These are phyloP conservation scores for Chenopodium berlandieri DNA, from an alignment of 148 eudicot species.

Conservation along the genomic window DNA sequence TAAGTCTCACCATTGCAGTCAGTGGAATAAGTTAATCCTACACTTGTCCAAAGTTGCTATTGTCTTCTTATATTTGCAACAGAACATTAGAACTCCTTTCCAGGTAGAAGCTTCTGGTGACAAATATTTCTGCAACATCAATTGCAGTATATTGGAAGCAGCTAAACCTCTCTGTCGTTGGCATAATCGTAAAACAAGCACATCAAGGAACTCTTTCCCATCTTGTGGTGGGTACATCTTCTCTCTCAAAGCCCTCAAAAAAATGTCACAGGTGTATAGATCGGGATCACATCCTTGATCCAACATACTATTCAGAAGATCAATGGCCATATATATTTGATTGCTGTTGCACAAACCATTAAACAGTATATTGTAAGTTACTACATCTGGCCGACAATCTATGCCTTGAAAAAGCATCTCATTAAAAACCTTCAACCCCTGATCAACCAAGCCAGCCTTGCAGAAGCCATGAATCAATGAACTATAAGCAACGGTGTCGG, in stretches of 20 bases:
- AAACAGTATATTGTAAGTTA: conserved; percentile 79
- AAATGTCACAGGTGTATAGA: conserved; percentile 60
- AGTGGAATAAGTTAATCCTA: conserved; percentile 51
- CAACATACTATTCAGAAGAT: conserved; percentile 72
- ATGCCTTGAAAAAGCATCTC: conserved; percentile 63
- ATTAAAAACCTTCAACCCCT: conserved; percentile 62
- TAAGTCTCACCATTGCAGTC: conserved; percentile 18
- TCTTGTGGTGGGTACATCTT: conserved; percentile 60
- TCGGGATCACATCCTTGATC: conserved; percentile 83
- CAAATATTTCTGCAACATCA: conserved; percentile 73
- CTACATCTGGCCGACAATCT: conserved; percentile 61
- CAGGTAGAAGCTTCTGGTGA: conserved; percentile 63
- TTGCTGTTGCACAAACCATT: conserved; percentile 56
- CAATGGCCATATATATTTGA: conserved; percentile 60
- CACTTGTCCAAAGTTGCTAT: conserved; percentile 49
- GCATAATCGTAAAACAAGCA: conserved; percentile 55
- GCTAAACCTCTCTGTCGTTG: conserved; percentile 48
- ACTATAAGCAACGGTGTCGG: conserved; percentile 75
- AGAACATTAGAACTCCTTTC: conserved; percentile 55
- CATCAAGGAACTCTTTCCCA: conserved; percentile 66
- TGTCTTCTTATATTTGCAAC: conserved; percentile 57
- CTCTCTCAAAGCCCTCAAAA: conserved; percentile 57
- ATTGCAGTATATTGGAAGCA: conserved; percentile 58
- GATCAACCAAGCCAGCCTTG: conserved; percentile 59
- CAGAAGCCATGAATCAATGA: conserved; percentile 88